phyloP scores from a whole-genome alignment of 148 eudicot species.

The Polygonum aviculare region DNA sequence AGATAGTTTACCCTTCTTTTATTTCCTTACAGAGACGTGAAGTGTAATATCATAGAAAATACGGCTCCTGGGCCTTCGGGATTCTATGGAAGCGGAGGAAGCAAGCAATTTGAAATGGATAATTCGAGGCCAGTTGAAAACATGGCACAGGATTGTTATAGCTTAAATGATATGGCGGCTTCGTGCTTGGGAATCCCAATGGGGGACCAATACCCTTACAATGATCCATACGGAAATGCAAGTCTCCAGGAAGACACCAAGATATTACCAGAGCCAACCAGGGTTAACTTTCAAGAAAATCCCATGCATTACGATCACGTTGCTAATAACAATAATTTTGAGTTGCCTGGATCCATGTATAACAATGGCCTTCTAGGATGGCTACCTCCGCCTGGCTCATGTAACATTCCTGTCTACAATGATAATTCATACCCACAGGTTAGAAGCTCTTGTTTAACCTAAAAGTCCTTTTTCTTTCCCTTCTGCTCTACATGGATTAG shows the following conservation, averaged over 20 bases:
- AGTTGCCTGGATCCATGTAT: slow-evolving; percentile 45
- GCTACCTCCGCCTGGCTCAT: slow-evolving; percentile 50
- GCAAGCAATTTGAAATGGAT: slow-evolving; percentile 35
- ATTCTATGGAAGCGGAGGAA: slow-evolving; percentile 22
- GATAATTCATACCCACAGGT: slow-evolving; percentile 66
- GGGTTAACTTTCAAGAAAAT: slow-evolving; percentile 37
- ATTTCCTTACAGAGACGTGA: slow-evolving; percentile 44
- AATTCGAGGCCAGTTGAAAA: slow-evolving; percentile 33
- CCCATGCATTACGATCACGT: slow-evolving; percentile 48
- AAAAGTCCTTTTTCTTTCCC: not conserved
- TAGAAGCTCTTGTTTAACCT: slow-evolving; percentile 8
- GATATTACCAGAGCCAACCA: slow-evolving; percentile 25
- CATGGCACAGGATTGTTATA: slow-evolving; percentile 33
- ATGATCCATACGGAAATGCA: slow-evolving; percentile 27
- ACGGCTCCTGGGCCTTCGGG: slow-evolving; percentile 40
- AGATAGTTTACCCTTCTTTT: not conserved
- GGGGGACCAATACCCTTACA: slow-evolving; percentile 53
- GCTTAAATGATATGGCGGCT: slow-evolving; percentile 37
- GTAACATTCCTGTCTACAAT: slow-evolving; percentile 43
- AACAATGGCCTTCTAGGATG: slow-evolving; percentile 42
- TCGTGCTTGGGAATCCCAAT: slow-evolving; percentile 56
- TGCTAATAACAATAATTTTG: slow-evolving; percentile 31
- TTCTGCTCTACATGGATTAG: not conserved
- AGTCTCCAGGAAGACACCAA: slow-evolving; percentile 46
- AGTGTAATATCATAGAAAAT: slow-evolving; percentile 35